Conservation (phyloP, 164 flowering plant genomes). For the Malania oleifera region DNA sequence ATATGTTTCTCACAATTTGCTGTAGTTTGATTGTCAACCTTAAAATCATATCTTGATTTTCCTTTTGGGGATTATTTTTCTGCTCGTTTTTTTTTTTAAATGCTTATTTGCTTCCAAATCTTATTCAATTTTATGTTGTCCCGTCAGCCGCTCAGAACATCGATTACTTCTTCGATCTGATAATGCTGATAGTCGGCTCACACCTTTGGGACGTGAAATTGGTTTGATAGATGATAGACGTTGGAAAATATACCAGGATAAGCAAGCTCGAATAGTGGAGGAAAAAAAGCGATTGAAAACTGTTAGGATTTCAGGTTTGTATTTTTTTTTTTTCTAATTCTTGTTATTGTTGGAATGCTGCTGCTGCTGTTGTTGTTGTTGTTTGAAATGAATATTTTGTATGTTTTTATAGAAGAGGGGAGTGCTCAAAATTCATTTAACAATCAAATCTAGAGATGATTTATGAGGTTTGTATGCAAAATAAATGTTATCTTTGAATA, state of each 20-base stretch:
- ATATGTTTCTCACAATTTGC: too few species aligned
- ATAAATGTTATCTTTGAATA: too few species aligned
- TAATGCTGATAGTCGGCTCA: constrained; percentile 96
- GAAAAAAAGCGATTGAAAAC: constrained; percentile 74
- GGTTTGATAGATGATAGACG: constrained; percentile 91
- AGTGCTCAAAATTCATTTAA: too few species aligned
- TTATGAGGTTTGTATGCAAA: too few species aligned
- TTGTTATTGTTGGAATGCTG: neutral
- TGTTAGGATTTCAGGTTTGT: constrained; percentile 73
- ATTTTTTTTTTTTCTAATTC: constrained; percentile 1
- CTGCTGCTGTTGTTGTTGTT: too few species aligned
- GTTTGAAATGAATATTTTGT: too few species aligned
- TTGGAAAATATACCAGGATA: constrained; percentile 79
- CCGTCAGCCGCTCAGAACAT: constrained; percentile 86
- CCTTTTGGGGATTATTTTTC: neutral
- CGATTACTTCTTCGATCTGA: constrained; percentile 87
- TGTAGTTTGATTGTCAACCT: too few species aligned
- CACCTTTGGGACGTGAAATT: constrained; percentile 87
- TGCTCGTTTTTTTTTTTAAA: neutral
- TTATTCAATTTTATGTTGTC: neutral
- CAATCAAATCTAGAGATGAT: too few species aligned
- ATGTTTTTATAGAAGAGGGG: too few species aligned
- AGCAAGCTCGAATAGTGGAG: constrained; percentile 67
- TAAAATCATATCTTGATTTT: too few species aligned
- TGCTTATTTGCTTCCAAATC: neutral